Evolutionary conservation across 1,284 basidiomycete species (phyloP), one percentile per base, ranked within the genome.

Genomic region (Puccinia coronata): DNA sequence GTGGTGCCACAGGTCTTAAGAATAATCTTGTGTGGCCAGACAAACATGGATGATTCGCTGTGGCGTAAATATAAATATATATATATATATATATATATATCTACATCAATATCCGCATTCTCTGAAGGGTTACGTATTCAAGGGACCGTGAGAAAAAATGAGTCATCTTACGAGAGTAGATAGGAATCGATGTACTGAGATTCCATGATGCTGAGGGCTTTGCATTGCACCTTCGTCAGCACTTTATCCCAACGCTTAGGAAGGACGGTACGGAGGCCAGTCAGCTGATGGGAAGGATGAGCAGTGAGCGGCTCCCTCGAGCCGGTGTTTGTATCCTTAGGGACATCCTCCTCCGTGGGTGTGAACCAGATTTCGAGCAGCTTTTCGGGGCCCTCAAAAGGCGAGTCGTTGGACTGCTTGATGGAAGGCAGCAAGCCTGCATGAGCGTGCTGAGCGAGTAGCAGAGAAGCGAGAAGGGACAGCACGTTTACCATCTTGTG

Each of bases 1-100:
- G 97, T 99, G 0, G 97, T 99, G 23, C 97, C 97, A 87, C 97
- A 99, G 14, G 97, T 99, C 88, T 99, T 99, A 85, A 99, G 90
- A 84, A 99, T 98, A 83, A 99, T 89, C 83, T 95, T 92, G 88
- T 99, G 96, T 2, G 96, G 92, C 70, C 93, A 96, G 82, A 99
- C 92, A 85, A 99, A 97, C 84, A 99, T 90, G 70, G 96, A 98
- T 0, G 96, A 98, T 90, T 99, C 97, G 88, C 96, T 98, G 86
- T 57, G 51, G 55, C n/a, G n/a, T n/a, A n/a, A n/a, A n/a, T n/a
- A n/a, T n/a, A n/a, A n/a, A n/a, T n/a, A n/a, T n/a, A n/a, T n/a
- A n/a, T n/a, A n/a, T n/a, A n/a, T n/a, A n/a, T n/a, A n/a, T n/a
- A n/a, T n/a, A n/a, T n/a, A n/a, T n/a, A n/a, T n/a, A n/a, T n/a